Conservation (phyloP, 169 alveolate species). For the Cyclospora cayetanensis region DNA sequence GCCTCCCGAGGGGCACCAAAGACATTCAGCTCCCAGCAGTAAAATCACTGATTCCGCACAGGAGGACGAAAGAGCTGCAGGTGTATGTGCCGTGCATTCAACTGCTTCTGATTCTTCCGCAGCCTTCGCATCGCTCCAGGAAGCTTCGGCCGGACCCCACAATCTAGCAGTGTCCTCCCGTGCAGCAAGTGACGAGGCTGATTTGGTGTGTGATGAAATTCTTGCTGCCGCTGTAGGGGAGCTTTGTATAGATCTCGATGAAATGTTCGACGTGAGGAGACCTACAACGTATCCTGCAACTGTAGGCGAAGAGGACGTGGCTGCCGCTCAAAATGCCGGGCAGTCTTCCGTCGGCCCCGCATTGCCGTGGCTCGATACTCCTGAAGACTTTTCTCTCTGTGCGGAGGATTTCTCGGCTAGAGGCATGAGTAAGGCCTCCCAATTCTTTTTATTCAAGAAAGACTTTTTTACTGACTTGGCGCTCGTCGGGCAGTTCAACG, state of each 20-base stretch:
- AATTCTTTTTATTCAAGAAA: slow-evolving; percentile 78
- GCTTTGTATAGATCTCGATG: not conserved
- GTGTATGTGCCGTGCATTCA: too few relatives aligned
- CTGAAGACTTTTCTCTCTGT: not conserved
- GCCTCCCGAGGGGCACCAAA: too few relatives aligned
- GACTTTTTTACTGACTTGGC: slow-evolving; percentile 85
- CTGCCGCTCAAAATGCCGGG: not conserved
- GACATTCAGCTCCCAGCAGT: too few relatives aligned
- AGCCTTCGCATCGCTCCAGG: too few relatives aligned
- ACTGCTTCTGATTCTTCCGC: too few relatives aligned
- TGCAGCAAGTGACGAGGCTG: not conserved
- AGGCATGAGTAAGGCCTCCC: not conserved
- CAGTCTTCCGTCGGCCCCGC: not conserved
- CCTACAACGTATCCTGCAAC: too few relatives aligned
- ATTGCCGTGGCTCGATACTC: not conserved
- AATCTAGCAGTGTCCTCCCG: too few relatives aligned
- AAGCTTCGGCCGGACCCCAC: too few relatives aligned
- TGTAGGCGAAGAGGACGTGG: not conserved
- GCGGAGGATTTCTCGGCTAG: not conserved
- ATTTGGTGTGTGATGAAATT: not conserved
- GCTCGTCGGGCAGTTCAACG: slow-evolving; percentile 94
- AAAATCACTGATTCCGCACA: too few relatives aligned
- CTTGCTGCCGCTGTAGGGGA: slow-evolving; percentile 10
- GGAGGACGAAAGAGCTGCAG: too few relatives aligned
- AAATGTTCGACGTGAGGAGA: not conserved